These are phyloP conservation scores for Aphanomyces astaci DNA, from an alignment of 352 stramenopile species.

Conservation along the genomic window DNA sequence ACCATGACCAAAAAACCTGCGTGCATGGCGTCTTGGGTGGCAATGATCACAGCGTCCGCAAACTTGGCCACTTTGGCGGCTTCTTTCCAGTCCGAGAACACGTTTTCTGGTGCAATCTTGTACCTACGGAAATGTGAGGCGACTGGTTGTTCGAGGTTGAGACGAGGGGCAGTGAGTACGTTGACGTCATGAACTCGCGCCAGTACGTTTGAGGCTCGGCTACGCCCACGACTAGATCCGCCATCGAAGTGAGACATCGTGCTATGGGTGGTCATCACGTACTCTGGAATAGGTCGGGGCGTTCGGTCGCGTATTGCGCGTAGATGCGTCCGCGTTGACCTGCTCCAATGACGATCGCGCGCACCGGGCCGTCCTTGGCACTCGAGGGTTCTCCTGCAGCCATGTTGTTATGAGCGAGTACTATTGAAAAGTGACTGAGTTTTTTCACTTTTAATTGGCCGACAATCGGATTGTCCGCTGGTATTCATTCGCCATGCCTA, in stretches of 20 bases:
- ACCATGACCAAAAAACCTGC: not conserved
- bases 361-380: not conserved
- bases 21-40: conserved; percentile 26
- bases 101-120: not conserved
- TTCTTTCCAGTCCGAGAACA: conserved; percentile 20
- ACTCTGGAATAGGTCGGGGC: conserved; percentile 16
- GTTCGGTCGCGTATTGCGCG: conserved; percentile 19
- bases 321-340: conserved; percentile 17
- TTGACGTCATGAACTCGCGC: conserved; percentile 5
- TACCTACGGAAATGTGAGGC: conserved; percentile 8
- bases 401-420: not conserved
- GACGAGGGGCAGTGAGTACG: not conserved
- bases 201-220: conserved; percentile 22
- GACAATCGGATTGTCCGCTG: no score
- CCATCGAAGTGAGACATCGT: no score
- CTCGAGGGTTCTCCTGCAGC: not conserved
- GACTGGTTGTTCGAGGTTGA: not conserved
- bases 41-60: conserved; percentile 25
- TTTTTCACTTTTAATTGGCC: no score
- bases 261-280: not conserved
- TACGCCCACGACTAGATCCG: conserved; percentile 16
- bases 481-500: no score
- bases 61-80: conserved; percentile 7
- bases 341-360: conserved; percentile 14
- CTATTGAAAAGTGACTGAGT: not conserved